These are phyloP conservation scores for Pseudozyma sp. DNA, from an alignment of 1,284 basidiomycete genomes.

Conservation along the genomic window DNA sequence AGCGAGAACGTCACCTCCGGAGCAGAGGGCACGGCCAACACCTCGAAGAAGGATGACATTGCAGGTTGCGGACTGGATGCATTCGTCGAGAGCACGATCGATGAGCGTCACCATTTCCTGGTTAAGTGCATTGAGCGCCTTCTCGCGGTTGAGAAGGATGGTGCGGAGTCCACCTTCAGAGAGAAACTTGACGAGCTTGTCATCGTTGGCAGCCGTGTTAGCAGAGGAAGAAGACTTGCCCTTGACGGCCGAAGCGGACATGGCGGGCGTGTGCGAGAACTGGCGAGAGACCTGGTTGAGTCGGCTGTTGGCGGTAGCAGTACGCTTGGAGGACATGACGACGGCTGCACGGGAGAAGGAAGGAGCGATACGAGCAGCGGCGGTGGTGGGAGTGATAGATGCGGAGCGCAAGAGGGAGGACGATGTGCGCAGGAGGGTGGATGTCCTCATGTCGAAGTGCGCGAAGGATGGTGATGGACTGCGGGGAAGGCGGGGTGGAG, in stretches of 20 bases:
- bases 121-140: constrained; percentile 88
- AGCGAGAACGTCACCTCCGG: constrained; percentile 89
- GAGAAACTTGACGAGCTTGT: constrained; percentile 49
- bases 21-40: constrained; percentile 86
- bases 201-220: constrained; percentile 2
- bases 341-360: neutral
- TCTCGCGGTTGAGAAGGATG: constrained; percentile 83
- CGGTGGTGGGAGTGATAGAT: constrained; percentile 1
- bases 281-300: constrained; percentile 45
- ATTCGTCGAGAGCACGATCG: constrained; percentile 79
- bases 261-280: constrained; percentile 16
- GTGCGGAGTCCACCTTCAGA: constrained; percentile 71
- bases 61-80: constrained; percentile 54
- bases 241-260: constrained; percentile 24
- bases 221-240: neutral
- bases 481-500: constrained; percentile 1
- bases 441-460: constrained; percentile 37
- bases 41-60: constrained; percentile 70
- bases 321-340: constrained; percentile 31
- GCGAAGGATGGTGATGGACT: constrained; percentile 1
- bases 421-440: constrained; percentile 30
- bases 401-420: constrained; percentile 28
- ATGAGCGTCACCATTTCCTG: constrained; percentile 83
- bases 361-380: neutral
- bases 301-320: constrained; percentile 25